Percentiles rank a stretch among this genome's conserved stretches.
Evolutionary conservation across 306 rosid genomes (phyloP).

Genomic region (Glycine latifolia): DNA sequence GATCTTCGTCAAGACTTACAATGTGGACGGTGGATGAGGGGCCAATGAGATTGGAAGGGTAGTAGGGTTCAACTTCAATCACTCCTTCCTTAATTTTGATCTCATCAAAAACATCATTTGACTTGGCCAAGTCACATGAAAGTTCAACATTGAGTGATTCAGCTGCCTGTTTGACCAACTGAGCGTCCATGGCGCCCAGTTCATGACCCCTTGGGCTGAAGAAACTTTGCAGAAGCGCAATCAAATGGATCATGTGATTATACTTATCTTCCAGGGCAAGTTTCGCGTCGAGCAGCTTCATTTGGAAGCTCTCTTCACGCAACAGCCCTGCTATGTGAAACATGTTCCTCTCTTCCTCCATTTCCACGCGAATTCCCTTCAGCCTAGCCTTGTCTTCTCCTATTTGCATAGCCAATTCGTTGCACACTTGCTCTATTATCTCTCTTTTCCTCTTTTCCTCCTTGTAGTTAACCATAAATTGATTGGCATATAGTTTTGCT

Average conservation of each 20-base stretch:
- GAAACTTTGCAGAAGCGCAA: conserved; percentile 55
- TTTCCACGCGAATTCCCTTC: conserved; percentile 50
- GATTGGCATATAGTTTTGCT: conserved; percentile 47
- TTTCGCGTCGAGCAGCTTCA: conserved; percentile 74
- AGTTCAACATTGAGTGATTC: conserved; percentile 50
- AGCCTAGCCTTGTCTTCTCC: conserved; percentile 53
- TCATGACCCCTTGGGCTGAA: conserved; percentile 47
- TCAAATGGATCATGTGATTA: conserved; percentile 58
- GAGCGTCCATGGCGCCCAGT: background rate
- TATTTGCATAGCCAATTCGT: conserved; percentile 52
- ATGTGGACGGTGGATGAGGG: conserved; percentile 36
- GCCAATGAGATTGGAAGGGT: conserved; percentile 3
- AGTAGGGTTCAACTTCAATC: conserved; percentile 35
- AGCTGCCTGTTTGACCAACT: conserved; percentile 5
- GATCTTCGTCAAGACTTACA: conserved; percentile 26
- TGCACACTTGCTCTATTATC: conserved; percentile 58
- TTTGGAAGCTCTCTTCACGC: conserved; percentile 78
- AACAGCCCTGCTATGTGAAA: conserved; percentile 62
- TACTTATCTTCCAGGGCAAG: conserved; percentile 64
- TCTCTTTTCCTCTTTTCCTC: conserved; percentile 56
- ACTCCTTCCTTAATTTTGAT: conserved; percentile 37
- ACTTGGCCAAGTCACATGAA: conserved; percentile 44
- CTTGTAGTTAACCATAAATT: conserved; percentile 45
- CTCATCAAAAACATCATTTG: conserved; percentile 46
- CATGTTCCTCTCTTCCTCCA: conserved; percentile 73